These are phyloP conservation scores for Golubevia sp. DNA, from an alignment of 1,284 basidiomycete species.

Conservation along the genomic window DNA sequence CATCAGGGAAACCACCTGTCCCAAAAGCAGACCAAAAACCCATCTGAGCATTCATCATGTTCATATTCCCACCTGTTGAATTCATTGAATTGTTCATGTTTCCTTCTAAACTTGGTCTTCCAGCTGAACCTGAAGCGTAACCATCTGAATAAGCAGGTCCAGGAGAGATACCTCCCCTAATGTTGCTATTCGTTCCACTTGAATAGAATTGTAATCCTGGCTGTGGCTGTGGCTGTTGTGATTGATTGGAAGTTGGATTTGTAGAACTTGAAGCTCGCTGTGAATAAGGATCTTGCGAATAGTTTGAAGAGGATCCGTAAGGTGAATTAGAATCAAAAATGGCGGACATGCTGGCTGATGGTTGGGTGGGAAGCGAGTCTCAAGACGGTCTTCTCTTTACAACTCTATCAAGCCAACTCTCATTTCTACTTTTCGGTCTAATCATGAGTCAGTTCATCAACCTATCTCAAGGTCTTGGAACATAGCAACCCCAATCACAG, in stretches of 20 bases:
- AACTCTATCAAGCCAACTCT: too few relatives aligned
- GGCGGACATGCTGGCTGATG: conserved; percentile 28
- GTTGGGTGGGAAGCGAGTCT: too few relatives aligned
- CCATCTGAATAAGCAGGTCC: not conserved
- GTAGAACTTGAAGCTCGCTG: conserved; percentile 15
- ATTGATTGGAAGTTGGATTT: too few relatives aligned
- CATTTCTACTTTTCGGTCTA: too few relatives aligned
- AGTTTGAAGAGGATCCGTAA: conserved; percentile 27
- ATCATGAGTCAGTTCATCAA: too few relatives aligned
- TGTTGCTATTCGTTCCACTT: conserved; percentile 6
- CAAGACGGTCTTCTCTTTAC: too few relatives aligned
- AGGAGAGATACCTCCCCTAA: conserved; percentile 1
- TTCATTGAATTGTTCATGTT: conserved; percentile 30
- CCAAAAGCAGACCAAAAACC: conserved; percentile 56
- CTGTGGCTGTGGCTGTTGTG: too few relatives aligned
- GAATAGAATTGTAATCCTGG: conserved; percentile 15
- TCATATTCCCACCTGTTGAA: conserved; percentile 22
- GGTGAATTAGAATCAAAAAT: conserved; percentile 36
- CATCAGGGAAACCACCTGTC: conserved; percentile 57
- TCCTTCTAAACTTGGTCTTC: conserved; percentile 37
- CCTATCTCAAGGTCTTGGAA: too few relatives aligned
- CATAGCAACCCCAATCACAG: too few relatives aligned
- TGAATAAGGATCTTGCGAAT: conserved; percentile 20
- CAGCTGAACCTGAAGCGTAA: not conserved
- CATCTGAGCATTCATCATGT: conserved; percentile 41